A percentile compares a stretch with the other conserved stretches of the same genome.
These are phyloP conservation scores for Myxozyma geophila DNA, from an alignment of 805 yeast species.

Conservation along the genomic window DNA sequence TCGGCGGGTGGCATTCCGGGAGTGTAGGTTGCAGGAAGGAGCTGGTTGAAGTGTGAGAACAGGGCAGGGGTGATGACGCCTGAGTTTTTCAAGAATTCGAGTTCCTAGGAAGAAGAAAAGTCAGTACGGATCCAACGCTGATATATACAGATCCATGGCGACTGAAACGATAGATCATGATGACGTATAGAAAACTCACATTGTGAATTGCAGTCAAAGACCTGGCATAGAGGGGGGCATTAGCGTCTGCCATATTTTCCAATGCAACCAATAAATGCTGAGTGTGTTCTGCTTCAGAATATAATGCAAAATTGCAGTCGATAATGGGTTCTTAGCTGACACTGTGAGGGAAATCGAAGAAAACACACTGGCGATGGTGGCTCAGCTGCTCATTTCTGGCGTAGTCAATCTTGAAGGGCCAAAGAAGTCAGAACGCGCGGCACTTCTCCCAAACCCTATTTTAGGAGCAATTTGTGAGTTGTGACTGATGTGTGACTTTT, in stretches of 20 bases:
- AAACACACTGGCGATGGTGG: not conserved
- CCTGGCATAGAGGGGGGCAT: constrained; percentile 58
- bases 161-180: constrained; percentile 4
- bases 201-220: constrained; percentile 74
- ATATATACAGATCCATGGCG: not conserved
- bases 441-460: not conserved
- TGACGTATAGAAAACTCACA: constrained; percentile 40
- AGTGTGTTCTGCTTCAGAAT: not conserved
- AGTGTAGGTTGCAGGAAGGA: constrained; percentile 57
- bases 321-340: not conserved
- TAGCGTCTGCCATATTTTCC: constrained; percentile 29
- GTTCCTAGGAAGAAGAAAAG: constrained; percentile 51
- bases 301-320: not conserved
- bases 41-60: constrained; percentile 53
- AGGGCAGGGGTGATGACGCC: constrained; percentile 66
- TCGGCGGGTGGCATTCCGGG: constrained; percentile 38
- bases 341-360: not conserved
- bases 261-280: not conserved
- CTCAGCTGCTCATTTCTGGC: too few relatives aligned
- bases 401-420: not conserved
- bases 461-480: constrained; percentile 2
- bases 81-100: constrained; percentile 77
- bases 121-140: not conserved
- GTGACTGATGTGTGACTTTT: not conserved
- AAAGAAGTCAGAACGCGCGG: not conserved